phyloP scores from a whole-genome alignment of 2,329 filamentous ascomycete species.

The Monosporascus ibericus region DNA sequence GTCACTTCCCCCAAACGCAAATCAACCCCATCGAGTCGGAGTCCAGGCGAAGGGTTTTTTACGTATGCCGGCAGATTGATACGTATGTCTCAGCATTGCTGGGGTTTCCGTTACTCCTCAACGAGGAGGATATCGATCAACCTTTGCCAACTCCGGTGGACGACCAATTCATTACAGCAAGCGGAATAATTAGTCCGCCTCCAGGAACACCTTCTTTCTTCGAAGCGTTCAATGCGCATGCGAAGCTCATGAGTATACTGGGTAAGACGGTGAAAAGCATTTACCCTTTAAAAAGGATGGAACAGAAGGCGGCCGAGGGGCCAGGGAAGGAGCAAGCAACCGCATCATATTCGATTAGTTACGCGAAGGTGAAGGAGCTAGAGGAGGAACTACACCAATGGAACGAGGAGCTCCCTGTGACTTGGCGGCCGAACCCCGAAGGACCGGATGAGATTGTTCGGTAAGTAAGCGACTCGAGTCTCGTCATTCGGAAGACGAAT shows the following conservation, averaged over 20 bases:
- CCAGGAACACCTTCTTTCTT: slow-evolving; percentile 52
- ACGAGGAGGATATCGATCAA: slow-evolving; percentile 61
- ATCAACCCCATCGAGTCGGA: slow-evolving; percentile 59
- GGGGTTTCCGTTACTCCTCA: slow-evolving; percentile 59
- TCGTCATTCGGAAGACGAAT: too few relatives aligned
- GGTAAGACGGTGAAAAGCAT: slow-evolving; percentile 59
- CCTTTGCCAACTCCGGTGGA: slow-evolving; percentile 59
- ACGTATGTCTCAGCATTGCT: slow-evolving; percentile 63
- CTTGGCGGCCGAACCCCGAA: slow-evolving; percentile 73
- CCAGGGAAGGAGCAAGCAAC: slow-evolving; percentile 27
- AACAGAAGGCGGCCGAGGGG: slow-evolving; percentile 38
- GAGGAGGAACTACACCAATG: slow-evolving; percentile 58
- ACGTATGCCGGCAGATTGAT: slow-evolving; percentile 64
- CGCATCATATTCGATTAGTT: slow-evolving; percentile 57
- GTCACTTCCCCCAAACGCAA: slow-evolving; percentile 59
- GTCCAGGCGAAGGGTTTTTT: slow-evolving; percentile 58
- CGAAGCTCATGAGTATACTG: slow-evolving; percentile 57
- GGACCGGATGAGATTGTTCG: slow-evolving; percentile 68
- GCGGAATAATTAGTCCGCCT: slow-evolving; percentile 49
- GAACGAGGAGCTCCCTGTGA: slow-evolving; percentile 63
- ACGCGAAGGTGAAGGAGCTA: slow-evolving; percentile 57
- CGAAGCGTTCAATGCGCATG: slow-evolving; percentile 61
- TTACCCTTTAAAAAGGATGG: slow-evolving; percentile 56
- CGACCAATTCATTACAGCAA: slow-evolving; percentile 59
- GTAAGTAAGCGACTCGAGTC: slow-evolving; percentile 39